Evolutionary conservation across 495 filamentous ascomycete genomes (phyloP), one percentile per base, ranked within the genome.

Genomic region (Coniosporium apollinis): DNA sequence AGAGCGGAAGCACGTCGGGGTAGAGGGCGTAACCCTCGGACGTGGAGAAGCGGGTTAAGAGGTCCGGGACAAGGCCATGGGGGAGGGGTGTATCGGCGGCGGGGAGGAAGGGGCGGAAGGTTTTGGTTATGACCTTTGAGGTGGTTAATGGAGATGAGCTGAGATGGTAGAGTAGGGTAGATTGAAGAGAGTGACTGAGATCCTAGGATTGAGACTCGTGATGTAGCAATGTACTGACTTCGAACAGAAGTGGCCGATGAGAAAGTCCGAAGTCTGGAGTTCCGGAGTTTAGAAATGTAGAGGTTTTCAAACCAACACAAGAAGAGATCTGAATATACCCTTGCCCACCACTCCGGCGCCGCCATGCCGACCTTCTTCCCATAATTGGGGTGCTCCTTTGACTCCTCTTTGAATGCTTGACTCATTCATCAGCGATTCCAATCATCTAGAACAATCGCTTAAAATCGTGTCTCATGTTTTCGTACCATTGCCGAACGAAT

Each of bases 301-400:
- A n/a, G n/a, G n/a, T n/a, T n/a, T n/a, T n/a, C n/a, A 19, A 26
- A 19, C 14, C 5, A 10, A 14, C 17, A 8, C 21, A 33, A 22
- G 11, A 14, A 29, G 16, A 16, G 22, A 14, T 30, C 6, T 16
- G 6, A 21, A 34, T 37, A 36, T 33, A 55, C 75, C 41, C 73
- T 74, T 7, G 62, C 66, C 81, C 81, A 87, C 81, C 81, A 87
- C 39, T 65, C 58, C 19, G 56, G 44, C 0, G 80, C 52, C 4
- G 54, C 57, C 59, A 77, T 61, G 44, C 48, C 76, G 42, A 30
- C 59, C 22, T 42, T 63, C 61, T 60, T 69, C 2, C 81, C 81
- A 42, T 81, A 85, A 42, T 82, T 84, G 0, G 79, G 80, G 36
- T 70, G 55, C 3, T 50, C 42, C 9, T 51, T 54, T 0, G 52